A percentile compares a stretch with the other conserved stretches of the same genome.
Conservation (phyloP, 768 basidiomycete genomes). For the Leccinum uliginosum region DNA sequence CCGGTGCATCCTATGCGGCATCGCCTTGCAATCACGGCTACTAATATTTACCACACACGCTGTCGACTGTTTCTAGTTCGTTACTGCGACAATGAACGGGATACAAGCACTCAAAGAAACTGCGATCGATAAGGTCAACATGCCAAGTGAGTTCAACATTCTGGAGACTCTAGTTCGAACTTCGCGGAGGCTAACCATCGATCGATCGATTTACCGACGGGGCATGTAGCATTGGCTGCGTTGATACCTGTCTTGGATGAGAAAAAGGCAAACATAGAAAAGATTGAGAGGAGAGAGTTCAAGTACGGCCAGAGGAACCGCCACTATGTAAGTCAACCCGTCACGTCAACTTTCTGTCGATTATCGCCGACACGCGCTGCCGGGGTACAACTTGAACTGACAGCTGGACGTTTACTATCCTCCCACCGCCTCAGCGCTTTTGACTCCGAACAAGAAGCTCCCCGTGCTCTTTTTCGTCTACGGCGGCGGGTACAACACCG, state of each 20-base stretch:
- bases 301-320: slow-evolving; percentile 45
- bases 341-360: background rate
- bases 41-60: background rate
- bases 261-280: slow-evolving; percentile 42
- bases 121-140: slow-evolving; percentile 29
- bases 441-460: slow-evolving; percentile 25
- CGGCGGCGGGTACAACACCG: slow-evolving; percentile 59
- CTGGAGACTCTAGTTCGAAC: background rate
- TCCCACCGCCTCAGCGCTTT: slow-evolving; percentile 18
- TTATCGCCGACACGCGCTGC: background rate
- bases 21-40: background rate
- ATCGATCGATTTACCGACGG: background rate
- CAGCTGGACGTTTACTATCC: slow-evolving; percentile 68
- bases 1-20: background rate
- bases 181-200: slow-evolving; percentile 1
- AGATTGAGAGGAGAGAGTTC: slow-evolving; percentile 50
- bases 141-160: slow-evolving; percentile 30
- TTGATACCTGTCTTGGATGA: slow-evolving; percentile 50
- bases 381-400: slow-evolving; percentile 18
- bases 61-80: background rate
- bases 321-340: slow-evolving; percentile 31
- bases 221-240: slow-evolving; percentile 39
- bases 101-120: slow-evolving; percentile 30
- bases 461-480: slow-evolving; percentile 63
- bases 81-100: slow-evolving; percentile 30